Base-by-base conservation (phyloP, 2,329 filamentous ascomycete genomes). In the Trichophyton mentagrophytes region DNA sequence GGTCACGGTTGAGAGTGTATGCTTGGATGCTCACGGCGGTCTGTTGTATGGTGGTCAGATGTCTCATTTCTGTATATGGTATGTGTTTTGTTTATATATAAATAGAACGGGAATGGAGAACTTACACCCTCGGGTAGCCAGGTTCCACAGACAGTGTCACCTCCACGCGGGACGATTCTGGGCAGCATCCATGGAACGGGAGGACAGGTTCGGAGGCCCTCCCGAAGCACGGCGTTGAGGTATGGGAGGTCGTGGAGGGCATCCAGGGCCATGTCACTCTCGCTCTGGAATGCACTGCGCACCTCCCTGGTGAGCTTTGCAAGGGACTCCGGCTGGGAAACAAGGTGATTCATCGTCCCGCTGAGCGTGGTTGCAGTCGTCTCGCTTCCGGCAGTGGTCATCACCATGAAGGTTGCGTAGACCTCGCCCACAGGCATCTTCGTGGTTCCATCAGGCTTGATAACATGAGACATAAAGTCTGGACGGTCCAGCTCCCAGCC, bases 311-410 rank as follows among this genome's bases (percentile, higher is more conserved):
- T 66, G 8, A 78, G 49, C 38, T 66, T 73, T 63, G 67, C 53
- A 5, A 74, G 63, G 1, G 62, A 64, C 0, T 65, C 57, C 0
- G 72, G 73, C 44, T 74, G 71, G 3, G 53, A 62, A 22, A 77
- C 65, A 0, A 82, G 67, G 0, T 76, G 68, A 59, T 72, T 79
- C 0, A 76, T 77, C 0, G 70, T 66, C 1, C 77, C 78, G 0
- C 70, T 67, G 1, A 80, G 66, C 1, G 73, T 66, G 0, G 77
- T 77, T 0, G 77, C 77, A 0, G 77, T 79, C 0, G 78, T 80
- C 65, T 82, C 79, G 2, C 56, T 58, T n/a, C 56, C 56, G 15
- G 56, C 36, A 27, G 56, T 76, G 77, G 3, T 79, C 79, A 4
- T 78, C 79, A 13, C 67, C 36, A 72, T 67, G 4, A 67, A 27